Base-by-base conservation (phyloP, 805 yeast genomes). In the Zygotorulaspora florentina region DNA sequence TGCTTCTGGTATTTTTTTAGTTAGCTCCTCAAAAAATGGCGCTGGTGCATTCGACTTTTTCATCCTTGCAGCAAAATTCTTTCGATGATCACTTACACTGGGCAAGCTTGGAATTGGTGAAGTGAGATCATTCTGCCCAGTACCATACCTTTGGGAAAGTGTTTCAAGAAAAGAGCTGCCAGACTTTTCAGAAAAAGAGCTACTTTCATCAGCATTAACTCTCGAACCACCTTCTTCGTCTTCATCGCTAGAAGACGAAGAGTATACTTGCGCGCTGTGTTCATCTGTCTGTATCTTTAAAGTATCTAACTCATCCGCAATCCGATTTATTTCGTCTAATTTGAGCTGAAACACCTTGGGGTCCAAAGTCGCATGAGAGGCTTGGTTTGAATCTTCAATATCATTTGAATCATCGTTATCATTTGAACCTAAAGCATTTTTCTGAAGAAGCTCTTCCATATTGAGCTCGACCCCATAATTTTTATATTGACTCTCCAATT, bases 401-500 rank as follows among this genome's bases (percentile, higher is more conserved):
- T n/a, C n/a, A n/a, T n/a, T n/a, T n/a, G n/a, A n/a, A n/a, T n/a
- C n/a, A n/a, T n/a, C n/a, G n/a, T n/a, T n/a, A 10, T 25, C 27
- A 39, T 52, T 42, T 5, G 36, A 16, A 4, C 27, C 33, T 11
- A 35, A 20, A 7, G 10, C 44, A 1, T 27, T 34, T 13, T 41
- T 41, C 11, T 43, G 33, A 1, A 39, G 13, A 2, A 55, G 26
- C n/a, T 54, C 56, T 7, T 53, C 49, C 15, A 43, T 37, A 35
- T 45, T 40, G 39, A 81, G 80, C 50, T 77, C 80, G 42, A 81
- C 77, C 46, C 83, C 79, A 57, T 83, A 76, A 54, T 80, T 85
- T 47, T 80, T 75, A 56, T 85, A 83, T 47, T 77, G 75, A 20
- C 70, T 68, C 59, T 87, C 93, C 43, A 90, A 72, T 51, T 83